A percentile compares a stretch with the other conserved stretches of the same genome.
phyloP scores from a whole-genome alignment of 306 rosid genomes.

The Sicyos edulis region DNA sequence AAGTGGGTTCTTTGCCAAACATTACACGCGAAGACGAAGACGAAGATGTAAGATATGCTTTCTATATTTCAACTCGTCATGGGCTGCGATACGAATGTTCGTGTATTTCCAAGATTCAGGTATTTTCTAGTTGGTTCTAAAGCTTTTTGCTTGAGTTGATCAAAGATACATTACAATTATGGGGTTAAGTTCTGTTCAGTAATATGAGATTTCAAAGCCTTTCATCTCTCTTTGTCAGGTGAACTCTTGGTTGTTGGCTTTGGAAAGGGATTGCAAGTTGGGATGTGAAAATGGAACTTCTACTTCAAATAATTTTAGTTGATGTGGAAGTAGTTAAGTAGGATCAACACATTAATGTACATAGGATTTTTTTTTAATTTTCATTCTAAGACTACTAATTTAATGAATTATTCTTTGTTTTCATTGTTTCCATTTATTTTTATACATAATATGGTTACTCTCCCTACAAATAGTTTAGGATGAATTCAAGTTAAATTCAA shows the following conservation, averaged over 20 bases:
- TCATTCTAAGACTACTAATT: not conserved
- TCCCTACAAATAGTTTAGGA: too few species aligned
- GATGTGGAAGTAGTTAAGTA: not conserved
- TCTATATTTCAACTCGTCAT: conserved; percentile 59
- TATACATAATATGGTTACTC: too few species aligned
- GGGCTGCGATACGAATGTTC: conserved; percentile 87
- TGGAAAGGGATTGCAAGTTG: conserved; percentile 48
- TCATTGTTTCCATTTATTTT: not conserved
- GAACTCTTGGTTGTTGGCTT: conserved; percentile 62
- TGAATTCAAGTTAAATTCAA: too few species aligned
- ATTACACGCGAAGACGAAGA: conserved; percentile 28
- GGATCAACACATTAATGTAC: conserved; percentile 6
- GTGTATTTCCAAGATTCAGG: conserved; percentile 69
- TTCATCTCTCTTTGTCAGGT: conserved; percentile 39
- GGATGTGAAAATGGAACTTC: conserved; percentile 26
- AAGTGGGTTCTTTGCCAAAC: conserved; percentile 60
- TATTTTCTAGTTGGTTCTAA: conserved; percentile 15
- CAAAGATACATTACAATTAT: not conserved
- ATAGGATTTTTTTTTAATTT: not conserved
- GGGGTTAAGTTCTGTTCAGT: not conserved
- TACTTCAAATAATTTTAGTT: conserved; percentile 15
- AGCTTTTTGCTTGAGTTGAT: not conserved
- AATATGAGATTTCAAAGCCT: not conserved
- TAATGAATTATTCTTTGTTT: not conserved
- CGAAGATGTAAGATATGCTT: conserved; percentile 50